phyloP scores from a whole-genome alignment of 352 stramenopile species.

The Phytophthora syringae region DNA sequence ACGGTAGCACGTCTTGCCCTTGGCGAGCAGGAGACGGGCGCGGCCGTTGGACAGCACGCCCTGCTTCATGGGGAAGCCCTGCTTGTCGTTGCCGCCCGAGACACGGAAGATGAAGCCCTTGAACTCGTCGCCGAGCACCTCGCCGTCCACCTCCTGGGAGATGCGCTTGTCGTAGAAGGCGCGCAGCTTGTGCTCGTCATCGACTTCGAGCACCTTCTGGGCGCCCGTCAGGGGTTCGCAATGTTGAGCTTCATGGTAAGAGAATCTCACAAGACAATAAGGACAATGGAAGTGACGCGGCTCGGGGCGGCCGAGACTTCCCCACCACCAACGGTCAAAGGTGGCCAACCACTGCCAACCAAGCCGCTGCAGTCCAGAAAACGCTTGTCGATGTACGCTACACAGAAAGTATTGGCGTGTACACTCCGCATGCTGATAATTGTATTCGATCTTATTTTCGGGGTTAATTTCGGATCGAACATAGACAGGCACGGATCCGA shows the following conservation, averaged over 20 bases:
- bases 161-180: constrained; percentile 99
- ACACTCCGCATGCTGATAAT: constrained; percentile 19
- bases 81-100: constrained; percentile 99
- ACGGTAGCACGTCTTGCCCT: constrained; percentile 98
- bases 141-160: constrained; percentile 98
- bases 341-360: constrained; percentile 33
- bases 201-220: constrained; percentile 99
- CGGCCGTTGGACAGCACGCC: constrained; percentile 99
- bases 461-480: neutral
- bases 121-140: constrained; percentile 99
- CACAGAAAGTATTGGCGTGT: neutral
- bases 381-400: constrained; percentile 19
- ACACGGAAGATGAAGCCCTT: constrained; percentile 99
- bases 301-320: neutral
- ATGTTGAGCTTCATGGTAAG: constrained; percentile 99
- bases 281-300: constrained; percentile 54
- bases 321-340: constrained; percentile 23
- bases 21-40: constrained; percentile 98
- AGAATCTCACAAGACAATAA: constrained; percentile 81
- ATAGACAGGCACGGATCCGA: neutral
- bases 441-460: constrained; percentile 12
- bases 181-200: constrained; percentile 99
- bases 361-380: constrained; percentile 33
- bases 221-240: constrained; percentile 96
- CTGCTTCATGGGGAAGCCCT: constrained; percentile 99